Evolutionary conservation across 1,284 basidiomycete species (phyloP), one percentile per base, ranked within the genome.

Genomic region (Malassezia japonica): DNA sequence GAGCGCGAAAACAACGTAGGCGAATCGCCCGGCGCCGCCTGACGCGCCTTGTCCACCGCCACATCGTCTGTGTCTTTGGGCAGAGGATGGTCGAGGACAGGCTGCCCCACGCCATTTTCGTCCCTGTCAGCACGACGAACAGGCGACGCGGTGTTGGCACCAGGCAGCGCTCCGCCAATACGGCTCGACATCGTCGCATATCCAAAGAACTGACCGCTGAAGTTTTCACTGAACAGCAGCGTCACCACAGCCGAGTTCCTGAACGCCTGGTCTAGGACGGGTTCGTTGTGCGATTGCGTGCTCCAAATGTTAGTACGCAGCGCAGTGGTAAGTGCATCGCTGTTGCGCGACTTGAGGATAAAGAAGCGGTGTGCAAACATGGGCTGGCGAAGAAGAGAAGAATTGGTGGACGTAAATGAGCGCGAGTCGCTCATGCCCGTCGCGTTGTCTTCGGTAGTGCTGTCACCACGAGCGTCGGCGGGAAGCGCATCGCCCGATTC

Each of bases 211-310:
- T 64, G 55, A 20, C 87, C 84, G 45, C 86, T 87, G 72, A 85
- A 86, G 75, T 95, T 95, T 23, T 87, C 90, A 36, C 88, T 82
- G 65, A 94, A 94, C 60, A 95, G 83, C 37, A 95, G 79, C 64
- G 80, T 85, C 4, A 94, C 90, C 15, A 87, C 83, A 62, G 81
- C 79, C 60, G 85, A 86, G 6, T 87, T 92, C 31, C 88, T 81
- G 74, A 79, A 95, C 0, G 91, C 90, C 72, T 89, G 87, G 62
- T 95, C 88, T 24, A 76, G 63, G 1, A 76, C 71, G 12, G 64
- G 62, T 74, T 95, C 90, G 65, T 95, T 96, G 75, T 96, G 91
- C 52, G 79, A 79, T 74, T 96, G 92, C 0, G 91, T 96, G 29
- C 85, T 84, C 91, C 92, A 96, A 0, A 84, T 59, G 1, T 86